Evolutionary conservation across 805 yeast species (phyloP), one percentile per base, ranked within the genome.

Genomic region (Kockiozyma suomiensis): DNA sequence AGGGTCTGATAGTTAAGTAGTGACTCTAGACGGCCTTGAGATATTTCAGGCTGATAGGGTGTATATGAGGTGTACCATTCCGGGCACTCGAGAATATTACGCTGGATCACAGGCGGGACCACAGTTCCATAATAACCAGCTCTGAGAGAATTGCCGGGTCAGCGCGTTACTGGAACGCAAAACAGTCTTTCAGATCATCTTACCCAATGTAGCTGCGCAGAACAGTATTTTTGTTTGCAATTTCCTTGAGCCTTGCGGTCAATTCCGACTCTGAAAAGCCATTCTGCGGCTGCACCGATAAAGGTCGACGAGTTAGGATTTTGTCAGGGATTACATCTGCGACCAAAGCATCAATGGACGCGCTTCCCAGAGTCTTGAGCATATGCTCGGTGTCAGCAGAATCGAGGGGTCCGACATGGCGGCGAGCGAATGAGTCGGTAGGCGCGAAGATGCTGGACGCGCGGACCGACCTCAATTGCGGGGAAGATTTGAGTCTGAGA

Each of bases 61-160:
- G 99, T 94, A 74, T 94, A 94, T 0, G 97, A 90, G 21, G 99
- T 94, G 79, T 94, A 94, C 99, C 99, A 94, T 72, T 91, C 97
- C 4, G 99, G 99, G 62, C 87, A 84, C 75, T 94, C 99, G 58
- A 94, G 78, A 59, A 94, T 75, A 70, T 94, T 94, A 73, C 99
- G 85, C 78, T 90, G 96, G 68, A 94, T 88, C 37, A 93, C 97
- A 1, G 96, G 87, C 0, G 99, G 99, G 48, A 90, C 78, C 54
- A 82, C 79, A 0, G 98, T 93, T 60, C 96, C 96, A 68, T 90
- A 88, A 75, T 93, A 94, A 42, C 99, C 99, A 73, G 89, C 88
- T 64, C 68, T 62, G 15, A n/a, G 43, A 19, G 15, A n/a, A 15
- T 19, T 23, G 19, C 28, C 15, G 15, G 2, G 5, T n/a, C 2